Evolutionary conservation across 108 stramenopile species (phyloP), one percentile per base, ranked within the genome.

Genomic region (Fragilaria crotonensis): DNA sequence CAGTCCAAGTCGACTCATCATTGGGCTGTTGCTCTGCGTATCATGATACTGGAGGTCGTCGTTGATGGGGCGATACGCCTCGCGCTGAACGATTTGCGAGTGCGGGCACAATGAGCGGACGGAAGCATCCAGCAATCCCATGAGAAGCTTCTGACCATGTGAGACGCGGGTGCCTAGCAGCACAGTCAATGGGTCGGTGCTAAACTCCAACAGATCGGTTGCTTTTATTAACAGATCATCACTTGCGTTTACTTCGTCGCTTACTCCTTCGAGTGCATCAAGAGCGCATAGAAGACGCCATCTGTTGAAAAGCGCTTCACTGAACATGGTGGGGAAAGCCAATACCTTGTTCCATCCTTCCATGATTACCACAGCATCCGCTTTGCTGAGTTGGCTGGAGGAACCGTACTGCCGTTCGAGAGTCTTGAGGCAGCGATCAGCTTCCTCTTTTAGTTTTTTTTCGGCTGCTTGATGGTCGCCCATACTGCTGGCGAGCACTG

Each of bases 311-410:
- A 54, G 23, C 7, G 55, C 56, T 51, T 64, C 63, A 1, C n/a
- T 11, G 25, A 33, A 64, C 54, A 55, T 55, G 30, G 63, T 53
- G 2, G 18, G 3, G 1, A 33, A 64, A 26, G 33, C 63, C 3
- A 64, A 28, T 27, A 64, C 20, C 26, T 64, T 64, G 31, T 64
- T 64, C 63, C 63, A 64, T 21, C 52, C 51, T 11, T 54, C 11
- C 54, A 56, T 55, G 26, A 64, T 5, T 11, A 64, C 41, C 14
- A 63, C 62, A 25, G 21, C 28, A 5, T 63, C 52, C 5, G 20
- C 4, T 4, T 45, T 58, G 9, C n/a, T 19, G 7, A 21, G 20
- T 19, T 50, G 7, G n/a, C n/a, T n/a, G n/a, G 49, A 7, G 36
- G 11, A 11, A 41, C 36, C 36, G 36, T 41, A 41, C 36, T 41